phyloP scores from a whole-genome alignment of 805 yeast genomes.

The Cyberlindnera bimundalis region DNA sequence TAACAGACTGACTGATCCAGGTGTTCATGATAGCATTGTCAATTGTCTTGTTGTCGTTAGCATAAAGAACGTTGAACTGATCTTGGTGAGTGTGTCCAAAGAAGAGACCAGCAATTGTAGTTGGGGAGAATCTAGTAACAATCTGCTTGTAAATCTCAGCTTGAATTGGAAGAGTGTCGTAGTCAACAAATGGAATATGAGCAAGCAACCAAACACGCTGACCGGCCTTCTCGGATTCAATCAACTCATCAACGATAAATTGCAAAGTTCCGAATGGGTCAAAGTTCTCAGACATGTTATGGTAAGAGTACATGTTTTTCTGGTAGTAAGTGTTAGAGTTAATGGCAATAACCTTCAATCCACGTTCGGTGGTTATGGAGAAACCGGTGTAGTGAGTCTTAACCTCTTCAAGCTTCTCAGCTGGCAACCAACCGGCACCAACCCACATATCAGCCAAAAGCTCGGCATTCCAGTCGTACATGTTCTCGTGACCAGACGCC shows the following conservation, averaged over 20 bases:
- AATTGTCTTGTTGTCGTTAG: conserved; percentile 40
- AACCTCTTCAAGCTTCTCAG: conserved; percentile 15
- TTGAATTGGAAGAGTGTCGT: conserved; percentile 55
- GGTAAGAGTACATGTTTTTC: conserved; percentile 55
- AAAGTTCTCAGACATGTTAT: conserved; percentile 44
- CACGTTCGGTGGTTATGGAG: conserved; percentile 50
- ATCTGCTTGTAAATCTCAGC: conserved; percentile 53
- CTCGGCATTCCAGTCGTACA: conserved; percentile 46
- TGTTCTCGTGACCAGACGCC: conserved; percentile 40
- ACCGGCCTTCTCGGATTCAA: conserved; percentile 52
- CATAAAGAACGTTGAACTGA: conserved; percentile 59
- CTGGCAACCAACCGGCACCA: conserved; percentile 40
- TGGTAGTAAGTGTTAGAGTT: conserved; percentile 69
- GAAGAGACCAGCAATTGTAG: conserved; percentile 64
- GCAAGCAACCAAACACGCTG: conserved; percentile 73
- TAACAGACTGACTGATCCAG: conserved; percentile 64
- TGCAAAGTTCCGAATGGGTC: conserved; percentile 63
- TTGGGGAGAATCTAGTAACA: conserved; percentile 64
- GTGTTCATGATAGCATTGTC: conserved; percentile 52
- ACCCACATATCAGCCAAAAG: conserved; percentile 47
- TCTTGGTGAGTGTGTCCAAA: conserved; percentile 72
- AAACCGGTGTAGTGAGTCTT: conserved; percentile 58
- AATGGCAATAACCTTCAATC: conserved; percentile 57
- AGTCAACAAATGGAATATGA: conserved; percentile 62
- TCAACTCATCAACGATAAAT: conserved; percentile 57